Percentiles rank a stretch among this genome's conserved stretches.
These are phyloP conservation scores for Russula emetica DNA, from an alignment of 768 basidiomycete genomes.

Conservation along the genomic window DNA sequence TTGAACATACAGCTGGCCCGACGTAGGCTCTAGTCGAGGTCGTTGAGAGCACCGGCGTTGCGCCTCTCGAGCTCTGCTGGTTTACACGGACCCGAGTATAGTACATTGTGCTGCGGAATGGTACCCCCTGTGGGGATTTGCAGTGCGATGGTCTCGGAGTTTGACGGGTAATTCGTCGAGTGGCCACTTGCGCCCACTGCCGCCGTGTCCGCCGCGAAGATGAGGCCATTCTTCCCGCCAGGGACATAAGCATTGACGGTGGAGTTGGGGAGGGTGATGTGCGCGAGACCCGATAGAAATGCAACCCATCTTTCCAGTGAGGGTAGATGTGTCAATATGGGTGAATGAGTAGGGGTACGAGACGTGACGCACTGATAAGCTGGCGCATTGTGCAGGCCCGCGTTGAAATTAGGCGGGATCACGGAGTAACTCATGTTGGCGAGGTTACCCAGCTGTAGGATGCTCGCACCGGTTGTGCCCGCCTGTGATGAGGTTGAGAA, in stretches of 20 bases:
- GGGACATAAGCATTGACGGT: slow-evolving; percentile 21
- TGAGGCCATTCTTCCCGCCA: slow-evolving; percentile 29
- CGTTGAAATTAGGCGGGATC: slow-evolving; percentile 45
- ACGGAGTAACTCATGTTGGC: slow-evolving; percentile 32
- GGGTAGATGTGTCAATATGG: background rate
- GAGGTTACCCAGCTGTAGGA: slow-evolving; percentile 29
- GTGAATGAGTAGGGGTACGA: background rate
- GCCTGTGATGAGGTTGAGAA: slow-evolving; percentile 30
- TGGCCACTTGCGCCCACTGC: slow-evolving; percentile 27
- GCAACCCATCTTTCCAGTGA: slow-evolving; percentile 25
- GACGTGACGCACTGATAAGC: slow-evolving; percentile 35
- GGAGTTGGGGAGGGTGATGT: slow-evolving; percentile 29
- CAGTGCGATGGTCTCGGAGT: slow-evolving; percentile 25
- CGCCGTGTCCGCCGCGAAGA: slow-evolving; percentile 29
- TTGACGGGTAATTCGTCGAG: slow-evolving; percentile 30
- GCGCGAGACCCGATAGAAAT: slow-evolving; percentile 32
- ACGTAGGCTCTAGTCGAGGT: slow-evolving; percentile 11
- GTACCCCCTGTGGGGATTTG: slow-evolving; percentile 31
- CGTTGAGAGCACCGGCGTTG: background rate
- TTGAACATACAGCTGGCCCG: background rate
- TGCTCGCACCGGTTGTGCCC: slow-evolving; percentile 32
- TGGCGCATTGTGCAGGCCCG: slow-evolving; percentile 51
- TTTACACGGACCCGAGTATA: slow-evolving; percentile 28
- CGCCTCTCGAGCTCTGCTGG: background rate
- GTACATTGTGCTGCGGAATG: slow-evolving; percentile 29